phyloP scores from a whole-genome alignment of 1,284 basidiomycete species.

The Trametes versicolor region DNA sequence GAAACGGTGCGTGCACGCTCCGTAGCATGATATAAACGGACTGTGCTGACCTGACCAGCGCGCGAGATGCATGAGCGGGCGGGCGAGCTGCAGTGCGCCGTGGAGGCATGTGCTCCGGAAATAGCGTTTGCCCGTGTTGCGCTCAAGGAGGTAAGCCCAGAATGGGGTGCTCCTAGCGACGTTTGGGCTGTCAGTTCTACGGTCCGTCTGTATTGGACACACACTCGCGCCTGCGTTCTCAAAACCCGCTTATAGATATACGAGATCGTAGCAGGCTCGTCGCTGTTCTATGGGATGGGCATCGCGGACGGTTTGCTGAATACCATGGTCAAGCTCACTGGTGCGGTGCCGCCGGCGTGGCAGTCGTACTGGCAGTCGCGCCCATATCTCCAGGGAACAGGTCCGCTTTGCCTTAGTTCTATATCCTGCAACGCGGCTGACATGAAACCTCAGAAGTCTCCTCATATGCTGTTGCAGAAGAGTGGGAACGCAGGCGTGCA shows the following conservation, averaged over 20 bases:
- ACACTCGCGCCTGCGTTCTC: not conserved
- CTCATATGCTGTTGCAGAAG: not conserved
- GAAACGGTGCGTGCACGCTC: conserved; percentile 1
- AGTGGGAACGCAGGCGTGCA: not conserved
- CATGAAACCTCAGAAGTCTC: not conserved
- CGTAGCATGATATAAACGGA: not conserved
- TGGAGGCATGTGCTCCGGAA: conserved; percentile 7
- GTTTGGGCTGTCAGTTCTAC: conserved; percentile 6
- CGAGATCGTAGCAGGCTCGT: conserved; percentile 3
- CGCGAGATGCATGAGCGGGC: conserved; percentile 3
- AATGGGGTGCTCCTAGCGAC: conserved; percentile 1
- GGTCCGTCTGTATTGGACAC: not conserved
- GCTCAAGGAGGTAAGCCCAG: not conserved
- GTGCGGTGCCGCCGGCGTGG: not conserved
- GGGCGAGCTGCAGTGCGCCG: conserved; percentile 3
- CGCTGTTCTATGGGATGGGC: conserved; percentile 10
- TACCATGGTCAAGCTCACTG: not conserved
- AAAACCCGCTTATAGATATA: not conserved
- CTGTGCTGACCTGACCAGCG: not conserved
- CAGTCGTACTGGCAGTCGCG: conserved; percentile 8
- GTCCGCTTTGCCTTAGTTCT: not conserved
- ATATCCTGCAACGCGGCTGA: not conserved
- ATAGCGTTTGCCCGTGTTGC: conserved; percentile 8
- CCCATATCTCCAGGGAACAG: not conserved
- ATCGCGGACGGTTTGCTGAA: not conserved